These are phyloP conservation scores for Xylaria nigripes DNA, from an alignment of 495 filamentous ascomycete genomes.

Conservation along the genomic window DNA sequence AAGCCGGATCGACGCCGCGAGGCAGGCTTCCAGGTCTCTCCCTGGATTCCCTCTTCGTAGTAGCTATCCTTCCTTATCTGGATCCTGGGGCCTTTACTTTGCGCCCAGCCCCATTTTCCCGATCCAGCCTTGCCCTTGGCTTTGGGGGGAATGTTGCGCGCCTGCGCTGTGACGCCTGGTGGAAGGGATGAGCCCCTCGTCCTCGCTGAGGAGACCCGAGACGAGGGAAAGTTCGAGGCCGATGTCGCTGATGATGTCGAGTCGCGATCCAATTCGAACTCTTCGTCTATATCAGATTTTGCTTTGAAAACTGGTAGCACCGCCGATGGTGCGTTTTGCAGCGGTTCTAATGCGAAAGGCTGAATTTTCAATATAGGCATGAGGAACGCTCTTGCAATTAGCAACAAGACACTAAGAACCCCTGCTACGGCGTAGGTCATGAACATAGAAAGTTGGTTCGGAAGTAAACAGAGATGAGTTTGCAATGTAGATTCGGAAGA, in stretches of 20 bases:
- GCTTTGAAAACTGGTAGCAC: constrained; percentile 39
- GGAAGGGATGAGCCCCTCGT: constrained; percentile 17
- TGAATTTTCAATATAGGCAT: constrained; percentile 38
- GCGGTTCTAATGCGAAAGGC: constrained; percentile 38
- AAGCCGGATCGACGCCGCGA: constrained; percentile 14
- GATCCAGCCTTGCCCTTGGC: constrained; percentile 11
- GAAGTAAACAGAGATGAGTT: constrained; percentile 83
- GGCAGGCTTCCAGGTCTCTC: constrained; percentile 12
- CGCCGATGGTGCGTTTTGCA: constrained; percentile 10
- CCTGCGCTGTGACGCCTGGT: not conserved
- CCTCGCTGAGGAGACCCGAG: constrained; percentile 15
- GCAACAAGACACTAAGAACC: constrained; percentile 48
- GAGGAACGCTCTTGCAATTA: constrained; percentile 55
- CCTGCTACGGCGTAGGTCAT: constrained; percentile 62
- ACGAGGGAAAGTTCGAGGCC: constrained; percentile 21
- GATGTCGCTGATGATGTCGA: constrained; percentile 21
- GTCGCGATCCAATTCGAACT: constrained; percentile 13
- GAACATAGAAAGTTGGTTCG: constrained; percentile 77
- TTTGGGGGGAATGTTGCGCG: constrained; percentile 8
- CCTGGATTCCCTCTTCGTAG: constrained; percentile 29
- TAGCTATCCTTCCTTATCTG: constrained; percentile 35
- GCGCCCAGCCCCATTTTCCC: constrained; percentile 33
- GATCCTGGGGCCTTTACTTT: constrained; percentile 32
- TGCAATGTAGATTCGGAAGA: constrained; percentile 55
- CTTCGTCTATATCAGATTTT: constrained; percentile 39